phyloP scores from a whole-genome alignment of 2,329 filamentous ascomycete species.

The Cercospora beticola region DNA sequence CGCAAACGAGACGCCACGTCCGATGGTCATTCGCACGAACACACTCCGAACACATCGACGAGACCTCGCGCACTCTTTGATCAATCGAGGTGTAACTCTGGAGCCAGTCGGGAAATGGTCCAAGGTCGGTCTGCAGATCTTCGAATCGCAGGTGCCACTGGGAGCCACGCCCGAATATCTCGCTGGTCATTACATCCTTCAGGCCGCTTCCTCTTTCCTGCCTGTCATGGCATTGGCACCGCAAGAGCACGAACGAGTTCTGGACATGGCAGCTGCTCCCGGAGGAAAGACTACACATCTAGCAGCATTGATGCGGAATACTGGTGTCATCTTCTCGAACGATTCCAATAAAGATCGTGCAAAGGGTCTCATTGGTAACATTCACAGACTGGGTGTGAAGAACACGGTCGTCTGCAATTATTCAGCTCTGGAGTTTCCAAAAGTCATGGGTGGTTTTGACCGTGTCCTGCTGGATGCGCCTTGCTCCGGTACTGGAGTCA shows the following conservation, averaged over 20 bases:
- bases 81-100: conserved; percentile 92
- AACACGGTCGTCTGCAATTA: conserved; percentile 96
- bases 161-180: conserved; percentile 97
- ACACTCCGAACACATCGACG: conserved; percentile 75
- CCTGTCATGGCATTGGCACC: conserved; percentile 96
- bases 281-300: conserved; percentile 96
- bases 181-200: conserved; percentile 94
- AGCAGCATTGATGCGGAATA: conserved; percentile 97
- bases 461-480: conserved; percentile 91
- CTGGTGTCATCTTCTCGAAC: conserved; percentile 91
- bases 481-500: conserved; percentile 95
- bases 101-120: conserved; percentile 98
- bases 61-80: conserved; percentile 87
- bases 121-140: conserved; percentile 95
- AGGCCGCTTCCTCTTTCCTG: conserved; percentile 93
- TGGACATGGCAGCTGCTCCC: conserved; percentile 93
- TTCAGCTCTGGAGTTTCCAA: conserved; percentile 90
- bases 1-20: conserved; percentile 91
- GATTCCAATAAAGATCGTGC: conserved; percentile 90
- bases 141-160: conserved; percentile 82
- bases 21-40: conserved; percentile 95
- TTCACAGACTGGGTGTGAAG: conserved; percentile 87
- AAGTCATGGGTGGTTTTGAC: conserved; percentile 93
- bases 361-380: conserved; percentile 97
- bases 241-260: conserved; percentile 84